phyloP scores from a whole-genome alignment of 2,329 filamentous ascomycete genomes.

The Aspergillus versicolor region DNA sequence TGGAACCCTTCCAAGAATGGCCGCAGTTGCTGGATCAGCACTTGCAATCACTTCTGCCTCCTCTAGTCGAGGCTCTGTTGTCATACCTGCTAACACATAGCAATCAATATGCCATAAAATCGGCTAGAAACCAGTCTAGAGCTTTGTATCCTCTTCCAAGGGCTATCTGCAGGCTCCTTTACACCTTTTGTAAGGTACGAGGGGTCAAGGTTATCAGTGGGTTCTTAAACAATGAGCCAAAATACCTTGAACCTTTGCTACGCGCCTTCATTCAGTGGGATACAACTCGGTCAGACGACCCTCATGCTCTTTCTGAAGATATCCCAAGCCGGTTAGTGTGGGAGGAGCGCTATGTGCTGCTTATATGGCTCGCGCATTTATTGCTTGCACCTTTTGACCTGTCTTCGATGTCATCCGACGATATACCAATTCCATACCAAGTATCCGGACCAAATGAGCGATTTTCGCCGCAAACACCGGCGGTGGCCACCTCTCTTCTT shows the following conservation, averaged over 20 bases:
- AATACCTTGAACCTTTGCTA: conserved; percentile 77
- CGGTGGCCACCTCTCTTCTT: conserved; percentile 68
- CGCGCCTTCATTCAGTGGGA: conserved; percentile 66
- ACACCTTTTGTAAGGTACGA: conserved; percentile 90
- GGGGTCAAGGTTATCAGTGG: conserved; percentile 89
- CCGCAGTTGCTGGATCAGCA: conserved; percentile 89
- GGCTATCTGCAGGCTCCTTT: conserved; percentile 77
- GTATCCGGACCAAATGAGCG: conserved; percentile 29
- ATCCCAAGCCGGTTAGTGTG: conserved; percentile 59
- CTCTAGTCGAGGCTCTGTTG: conserved; percentile 74
- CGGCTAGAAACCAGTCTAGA: conserved; percentile 36
- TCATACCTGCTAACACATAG: conserved; percentile 55
- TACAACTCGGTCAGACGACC: conserved; percentile 19
- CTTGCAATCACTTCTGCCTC: conserved; percentile 71
- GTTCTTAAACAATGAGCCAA: conserved; percentile 87
- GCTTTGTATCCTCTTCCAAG: conserved; percentile 56
- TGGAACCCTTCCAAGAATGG: conserved; percentile 92
- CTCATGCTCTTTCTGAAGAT: conserved; percentile 16
- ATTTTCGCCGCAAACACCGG: conserved; percentile 63
- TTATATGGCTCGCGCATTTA: conserved; percentile 84
- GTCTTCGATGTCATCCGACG: conserved; percentile 69
- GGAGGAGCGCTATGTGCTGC: conserved; percentile 84
- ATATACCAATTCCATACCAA: conserved; percentile 36
- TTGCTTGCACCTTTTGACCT: conserved; percentile 88
- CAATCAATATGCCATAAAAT: conserved; percentile 39